Evolutionary conservation across 2,329 filamentous ascomycete genomes (phyloP).

Genomic region (Calcarisporium arbuscula): DNA sequence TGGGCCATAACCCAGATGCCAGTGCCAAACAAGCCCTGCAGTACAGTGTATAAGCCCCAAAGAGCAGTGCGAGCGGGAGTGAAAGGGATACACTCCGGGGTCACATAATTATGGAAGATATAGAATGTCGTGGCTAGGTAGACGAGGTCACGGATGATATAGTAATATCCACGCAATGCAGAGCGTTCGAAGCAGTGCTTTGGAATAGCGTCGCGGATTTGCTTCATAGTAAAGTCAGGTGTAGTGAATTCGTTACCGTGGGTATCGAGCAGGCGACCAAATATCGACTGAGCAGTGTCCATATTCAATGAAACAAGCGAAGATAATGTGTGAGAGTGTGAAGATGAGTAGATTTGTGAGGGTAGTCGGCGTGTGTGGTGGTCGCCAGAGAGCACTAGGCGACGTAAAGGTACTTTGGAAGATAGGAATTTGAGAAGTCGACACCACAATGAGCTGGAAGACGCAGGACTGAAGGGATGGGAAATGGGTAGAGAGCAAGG

Average conservation of each 20-base stretch:
- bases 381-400: constrained; percentile 50
- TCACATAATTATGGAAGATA: constrained; percentile 84
- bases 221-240: constrained; percentile 94
- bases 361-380: too few relatives aligned
- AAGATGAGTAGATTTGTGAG: constrained; percentile 50
- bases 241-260: constrained; percentile 93
- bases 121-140: constrained; percentile 73
- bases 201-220: constrained; percentile 94
- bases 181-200: constrained; percentile 96
- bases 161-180: constrained; percentile 64
- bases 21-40: constrained; percentile 90
- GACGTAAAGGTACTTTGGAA: too few relatives aligned
- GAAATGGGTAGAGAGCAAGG: too few relatives aligned
- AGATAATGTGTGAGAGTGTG: constrained; percentile 81
- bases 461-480: too few relatives aligned
- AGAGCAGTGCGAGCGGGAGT: constrained; percentile 58
- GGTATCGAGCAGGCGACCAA: constrained; percentile 73
- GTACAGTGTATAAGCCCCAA: constrained; percentile 62
- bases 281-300: constrained; percentile 32
- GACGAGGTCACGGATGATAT: constrained; percentile 76
- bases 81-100: constrained; percentile 73
- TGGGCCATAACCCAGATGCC: constrained; percentile 95
- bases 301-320: constrained; percentile 73
- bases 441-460: too few relatives aligned
- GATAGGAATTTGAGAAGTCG: too few relatives aligned